These are phyloP conservation scores for Inonotus hispidus DNA, from an alignment of 1,284 basidiomycete species.

Conservation along the genomic window DNA sequence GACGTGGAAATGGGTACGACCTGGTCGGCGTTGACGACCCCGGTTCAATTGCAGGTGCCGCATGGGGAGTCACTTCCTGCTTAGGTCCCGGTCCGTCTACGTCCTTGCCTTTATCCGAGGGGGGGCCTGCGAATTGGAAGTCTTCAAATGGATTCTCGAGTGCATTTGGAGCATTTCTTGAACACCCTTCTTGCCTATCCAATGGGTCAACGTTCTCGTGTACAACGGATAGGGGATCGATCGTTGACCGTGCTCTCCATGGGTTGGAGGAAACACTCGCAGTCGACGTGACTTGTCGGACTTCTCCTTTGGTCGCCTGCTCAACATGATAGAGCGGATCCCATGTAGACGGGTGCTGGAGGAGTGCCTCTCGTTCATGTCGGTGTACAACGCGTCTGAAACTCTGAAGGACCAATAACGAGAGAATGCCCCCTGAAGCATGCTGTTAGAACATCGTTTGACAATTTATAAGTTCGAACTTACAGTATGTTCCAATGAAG, in stretches of 20 bases:
- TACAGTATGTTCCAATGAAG: constrained; percentile 56
- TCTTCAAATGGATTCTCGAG: constrained; percentile 19
- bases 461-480: constrained; percentile 23
- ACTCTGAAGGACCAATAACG: constrained; percentile 53
- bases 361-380: constrained; percentile 54
- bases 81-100: no score
- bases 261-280: constrained; percentile 16
- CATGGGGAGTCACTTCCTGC: neutral
- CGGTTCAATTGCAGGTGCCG: neutral
- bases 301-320: constrained; percentile 11
- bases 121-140: constrained; percentile 6
- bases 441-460: constrained; percentile 12
- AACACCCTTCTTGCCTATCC: neutral
- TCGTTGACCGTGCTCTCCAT: constrained; percentile 1
- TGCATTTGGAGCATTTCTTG: neutral
- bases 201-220: neutral
- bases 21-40: neutral
- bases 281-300: neutral
- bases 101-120: neutral
- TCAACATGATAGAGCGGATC: constrained; percentile 25
- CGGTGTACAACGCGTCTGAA: constrained; percentile 55
- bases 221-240: neutral
- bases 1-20: neutral
- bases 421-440: constrained; percentile 49
- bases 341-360: constrained; percentile 46